Evolutionary conservation across 495 filamentous ascomycete species (phyloP), one percentile per base, ranked within the genome.

Genomic region (Letharia columbiana): DNA sequence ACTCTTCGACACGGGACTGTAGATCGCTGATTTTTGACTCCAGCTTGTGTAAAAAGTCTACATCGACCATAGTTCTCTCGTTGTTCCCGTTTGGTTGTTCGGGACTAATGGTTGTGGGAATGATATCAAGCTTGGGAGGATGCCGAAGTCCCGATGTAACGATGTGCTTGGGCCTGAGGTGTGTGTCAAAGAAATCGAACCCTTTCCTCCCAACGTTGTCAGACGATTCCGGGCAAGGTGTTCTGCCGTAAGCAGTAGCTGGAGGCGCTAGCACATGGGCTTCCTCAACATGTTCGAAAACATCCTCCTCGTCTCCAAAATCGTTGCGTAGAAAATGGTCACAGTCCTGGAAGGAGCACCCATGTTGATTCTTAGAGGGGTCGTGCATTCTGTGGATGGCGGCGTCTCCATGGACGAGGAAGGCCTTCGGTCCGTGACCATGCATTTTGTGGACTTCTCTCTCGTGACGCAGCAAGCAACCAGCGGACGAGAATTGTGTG

Each of bases 1-100:
- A 61, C 59, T 7, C 20, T 41, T 61, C 42, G n/a, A 61, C 59
- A 31, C 59, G 59, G 59, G 23, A 45, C 12, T 61, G 59, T 4
- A 61, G 39, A 6, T 61, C 39, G n/a, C 39, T 44, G 28, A 61
- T 44, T 11, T 42, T 61, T 8, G 39, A 41, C 31, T 61, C 59
- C 8, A 61, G 20, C 39, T 44, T 45, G 11, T 45, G 59, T 8
- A 61, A 40, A 61, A 42, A 45, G 39, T 61, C 42, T 10, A 28
- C 39, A 31, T 45, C 42, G 11, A 61, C 59, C 20, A 41, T 8
- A 2, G 54, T 12, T 11, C 18, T 40, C 7, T 59, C 52, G 20
- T 41, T 50, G 31, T 50, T 6, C 28, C 44, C 7, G 18, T 57
- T 37, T 11, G 6, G 17, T 57, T 18, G 54, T 37, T 37, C 33